phyloP scores from a whole-genome alignment of 2,329 filamentous ascomycete species.

The Ascochyta viciae-villosae region DNA sequence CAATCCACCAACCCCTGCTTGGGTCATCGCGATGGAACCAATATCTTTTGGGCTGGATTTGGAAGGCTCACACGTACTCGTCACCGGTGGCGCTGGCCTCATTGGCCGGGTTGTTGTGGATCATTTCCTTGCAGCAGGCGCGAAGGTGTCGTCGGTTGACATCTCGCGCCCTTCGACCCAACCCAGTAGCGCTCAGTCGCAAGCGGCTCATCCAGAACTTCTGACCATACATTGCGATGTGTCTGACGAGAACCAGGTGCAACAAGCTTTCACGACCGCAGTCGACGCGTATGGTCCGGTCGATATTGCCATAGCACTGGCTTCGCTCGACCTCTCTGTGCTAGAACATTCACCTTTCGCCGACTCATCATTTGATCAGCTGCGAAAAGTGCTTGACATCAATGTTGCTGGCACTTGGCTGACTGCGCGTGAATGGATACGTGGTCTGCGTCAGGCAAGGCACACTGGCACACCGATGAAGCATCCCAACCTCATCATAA shows the following conservation, averaged over 20 bases:
- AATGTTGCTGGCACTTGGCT: slow-evolving; percentile 51
- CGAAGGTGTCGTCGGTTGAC: slow-evolving; percentile 51
- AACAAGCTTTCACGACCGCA: slow-evolving; percentile 46
- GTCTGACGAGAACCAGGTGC: slow-evolving; percentile 42
- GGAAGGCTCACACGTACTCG: slow-evolving; percentile 48
- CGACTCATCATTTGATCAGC: slow-evolving; percentile 52
- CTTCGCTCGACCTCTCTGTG: slow-evolving; percentile 54
- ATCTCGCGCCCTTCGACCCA: slow-evolving; percentile 24
- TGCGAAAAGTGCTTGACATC: slow-evolving; percentile 51
- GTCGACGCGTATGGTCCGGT: slow-evolving; percentile 46
- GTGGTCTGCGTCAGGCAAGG: slow-evolving; percentile 42
- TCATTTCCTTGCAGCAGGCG: slow-evolving; percentile 54
- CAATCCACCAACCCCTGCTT: neutral
- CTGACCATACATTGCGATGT: slow-evolving; percentile 45
- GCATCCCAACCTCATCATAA: slow-evolving; percentile 53
- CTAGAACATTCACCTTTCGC: slow-evolving; percentile 48
- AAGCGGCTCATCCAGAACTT: slow-evolving; percentile 4
- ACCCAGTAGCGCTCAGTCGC: slow-evolving; percentile 1
- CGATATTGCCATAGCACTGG: slow-evolving; percentile 53
- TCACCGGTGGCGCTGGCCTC: slow-evolving; percentile 53
- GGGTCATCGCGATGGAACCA: slow-evolving; percentile 8
- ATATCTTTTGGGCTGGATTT: slow-evolving; percentile 45
- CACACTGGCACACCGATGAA: slow-evolving; percentile 18
- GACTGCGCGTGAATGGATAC: slow-evolving; percentile 53
- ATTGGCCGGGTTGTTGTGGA: slow-evolving; percentile 51